Percentiles rank a stretch among this genome's conserved stretches.
phyloP scores from a whole-genome alignment of 345 rosid genomes.

The Lumnitzera racemosa region DNA sequence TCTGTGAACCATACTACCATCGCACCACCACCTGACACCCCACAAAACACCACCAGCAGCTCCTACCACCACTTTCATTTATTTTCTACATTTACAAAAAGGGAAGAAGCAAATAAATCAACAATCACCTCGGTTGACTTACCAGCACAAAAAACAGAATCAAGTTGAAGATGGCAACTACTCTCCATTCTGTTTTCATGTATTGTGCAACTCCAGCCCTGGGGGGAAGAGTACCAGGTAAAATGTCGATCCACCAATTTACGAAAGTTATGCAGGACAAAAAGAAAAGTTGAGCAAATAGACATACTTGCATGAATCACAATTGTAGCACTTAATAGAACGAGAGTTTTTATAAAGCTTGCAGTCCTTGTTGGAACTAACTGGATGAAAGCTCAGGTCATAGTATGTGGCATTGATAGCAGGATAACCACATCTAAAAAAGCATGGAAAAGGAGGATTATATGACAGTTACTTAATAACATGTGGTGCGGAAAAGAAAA shows the following conservation, averaged over 20 bases:
- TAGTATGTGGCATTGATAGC: constrained; percentile 65
- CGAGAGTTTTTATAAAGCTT: constrained; percentile 67
- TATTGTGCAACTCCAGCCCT: constrained; percentile 99
- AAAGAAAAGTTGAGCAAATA: background rate
- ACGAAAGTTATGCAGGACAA: background rate
- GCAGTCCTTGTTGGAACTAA: constrained; percentile 75
- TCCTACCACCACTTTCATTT: background rate
- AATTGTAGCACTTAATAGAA: constrained; percentile 72
- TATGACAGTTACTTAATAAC: background rate
- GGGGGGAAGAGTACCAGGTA: constrained; percentile 3
- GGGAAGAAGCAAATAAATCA: background rate
- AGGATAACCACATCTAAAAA: constrained; percentile 81
- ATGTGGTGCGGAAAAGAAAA: no score
- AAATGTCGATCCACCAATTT: constrained; percentile 1
- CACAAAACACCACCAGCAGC: no score
- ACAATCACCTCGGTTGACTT: constrained; percentile 18
- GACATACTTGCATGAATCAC: constrained; percentile 90
- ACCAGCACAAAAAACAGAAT: constrained; percentile 67
- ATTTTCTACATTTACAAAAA: background rate
- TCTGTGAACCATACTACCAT: background rate
- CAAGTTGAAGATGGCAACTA: constrained; percentile 77
- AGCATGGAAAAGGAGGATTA: constrained; percentile 3
- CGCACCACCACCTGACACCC: no score
- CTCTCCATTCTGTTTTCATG: constrained; percentile 90
- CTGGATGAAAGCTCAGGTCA: constrained; percentile 84